Evolutionary conservation across 1,284 basidiomycete genomes (phyloP), one percentile per base, ranked within the genome.

Genomic region (Papiliotrema terrestris): DNA sequence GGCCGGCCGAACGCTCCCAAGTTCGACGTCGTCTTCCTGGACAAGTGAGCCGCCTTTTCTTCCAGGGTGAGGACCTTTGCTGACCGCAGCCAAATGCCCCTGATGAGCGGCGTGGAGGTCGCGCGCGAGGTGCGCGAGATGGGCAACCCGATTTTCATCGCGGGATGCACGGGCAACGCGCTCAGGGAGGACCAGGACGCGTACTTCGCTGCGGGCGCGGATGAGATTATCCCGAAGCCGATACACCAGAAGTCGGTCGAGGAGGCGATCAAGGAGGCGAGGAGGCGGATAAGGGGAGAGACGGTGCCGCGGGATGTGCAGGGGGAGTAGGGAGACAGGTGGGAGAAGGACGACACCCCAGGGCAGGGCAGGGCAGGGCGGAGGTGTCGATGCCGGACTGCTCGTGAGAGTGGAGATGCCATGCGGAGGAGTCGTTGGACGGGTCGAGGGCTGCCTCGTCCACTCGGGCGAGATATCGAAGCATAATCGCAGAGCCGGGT

Each of bases 21-120:
- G 55, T 91, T 82, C 66, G 86, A 87, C 54, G 80, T 89, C 2
- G 80, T 89, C 26, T 92, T 92, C 74, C 75, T 93, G 68, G 90
- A 93, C 68, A 93, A 93, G 72, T 74, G 58, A 63, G 72, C 66
- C n/a, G 3, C 5, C 15, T 22, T 6, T 5, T 2, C 19, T 8
- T 25, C 8, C 36, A 25, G 19, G 48, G 50, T 32, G 43, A n/a
- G 37, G n/a, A n/a, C n/a, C 29, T 32, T 5, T 32, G 29, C 32
- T 23, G 22, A 54, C 32, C 22, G 37, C 53, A 60, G 76, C 58
- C 77, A 77, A 69, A 77, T 77, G 79, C 90, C 88, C 3, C 80
- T 89, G 43, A 81, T 89, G 80, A 86, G 86, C 50, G 91, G 91
- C 19, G 75, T 91, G 41, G 85, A 86, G 60, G 82, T 85, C 29